Base-by-base conservation (phyloP, 2,329 filamentous ascomycete species). In the Colletotrichum camelliae region DNA sequence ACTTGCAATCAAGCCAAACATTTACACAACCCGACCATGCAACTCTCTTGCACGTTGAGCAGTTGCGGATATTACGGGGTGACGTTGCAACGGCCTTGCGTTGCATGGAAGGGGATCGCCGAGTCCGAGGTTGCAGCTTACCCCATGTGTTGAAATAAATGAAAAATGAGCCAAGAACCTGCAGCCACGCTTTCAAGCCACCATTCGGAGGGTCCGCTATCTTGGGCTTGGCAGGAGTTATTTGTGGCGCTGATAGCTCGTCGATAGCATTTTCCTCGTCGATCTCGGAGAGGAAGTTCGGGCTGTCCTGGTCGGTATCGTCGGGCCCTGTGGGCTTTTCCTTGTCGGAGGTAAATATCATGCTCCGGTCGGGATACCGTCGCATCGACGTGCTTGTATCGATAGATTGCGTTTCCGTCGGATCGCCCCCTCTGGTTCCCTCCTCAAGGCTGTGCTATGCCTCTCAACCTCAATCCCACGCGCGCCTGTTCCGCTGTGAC, bases 61-160 rank as follows among this genome's bases (percentile, higher is more conserved):
- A 29, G 24, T 43, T 66, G 37, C 37, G 16, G 62, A 43, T 52
- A 66, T 29, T 33, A 66, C 24, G 37, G 27, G 43, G n/a, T 52
- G 43, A 52, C n/a, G 43, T 52, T 52, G n/a, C 43, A 52, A 21
- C 43, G 43, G 43, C 43, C 62, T 66, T 21, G 29, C 27, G 24
- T 66, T 52, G 39, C 62, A 48, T 48, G 10, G 62, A 35, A 16
- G 48, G 33, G 21, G 27, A 24, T 64, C 21, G 9, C 9, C 21
- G 24, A 69, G 33, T 64, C 35, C 35, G 55, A n/a, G 27, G 31
- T 39, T 15, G 21, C 2, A 35, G 65, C 72, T 75, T 66, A 78
- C 73, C 73, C 77, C 76, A 73, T 10, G 86, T 88, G 60, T 87
- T 89, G 79, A 90, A 88, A 72, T 90, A 88, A 33, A 88, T 85